Conservation (phyloP, 2,329 filamentous ascomycete species). For the Aspergillus sp. region DNA sequence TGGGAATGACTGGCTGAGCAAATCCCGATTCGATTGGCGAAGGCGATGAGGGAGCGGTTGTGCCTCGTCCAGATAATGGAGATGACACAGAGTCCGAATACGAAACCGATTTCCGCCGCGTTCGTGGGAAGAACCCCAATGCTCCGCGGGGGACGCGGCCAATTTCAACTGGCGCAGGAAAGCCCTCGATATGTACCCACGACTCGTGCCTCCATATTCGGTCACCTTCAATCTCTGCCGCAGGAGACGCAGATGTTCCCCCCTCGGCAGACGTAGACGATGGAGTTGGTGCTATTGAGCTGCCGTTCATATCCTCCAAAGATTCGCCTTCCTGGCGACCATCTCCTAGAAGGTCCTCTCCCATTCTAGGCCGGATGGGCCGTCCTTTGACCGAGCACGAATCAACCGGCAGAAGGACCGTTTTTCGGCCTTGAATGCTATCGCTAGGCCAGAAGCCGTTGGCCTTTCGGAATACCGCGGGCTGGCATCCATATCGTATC, state of each 20-base stretch:
- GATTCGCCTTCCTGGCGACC: conserved; percentile 22
- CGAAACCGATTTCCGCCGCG: conserved; percentile 76
- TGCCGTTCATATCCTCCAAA: conserved; percentile 37
- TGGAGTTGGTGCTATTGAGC: conserved; percentile 34
- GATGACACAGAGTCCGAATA: conserved; percentile 61
- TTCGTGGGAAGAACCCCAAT: conserved; percentile 88
- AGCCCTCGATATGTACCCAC: conserved; percentile 80
- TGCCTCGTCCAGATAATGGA: conserved; percentile 33
- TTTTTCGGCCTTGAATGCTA: conserved; percentile 79
- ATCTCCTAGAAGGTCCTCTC: conserved; percentile 30
- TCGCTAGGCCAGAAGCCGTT: conserved; percentile 96
- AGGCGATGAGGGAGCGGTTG: conserved; percentile 32
- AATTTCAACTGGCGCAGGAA: conserved; percentile 75
- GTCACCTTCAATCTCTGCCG: conserved; percentile 57
- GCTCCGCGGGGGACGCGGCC: conserved; percentile 77
- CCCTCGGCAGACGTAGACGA: conserved; percentile 12
- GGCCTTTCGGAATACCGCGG: conserved; percentile 78
- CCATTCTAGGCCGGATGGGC: conserved; percentile 44
- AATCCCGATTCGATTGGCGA: conserved; percentile 31
- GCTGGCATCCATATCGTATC: conserved; percentile 83
- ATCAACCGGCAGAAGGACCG: conserved; percentile 82
- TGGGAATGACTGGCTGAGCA: conserved; percentile 27
- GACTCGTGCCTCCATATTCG: conserved; percentile 81
- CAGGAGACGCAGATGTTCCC: conserved; percentile 14
- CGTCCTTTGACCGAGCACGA: conserved; percentile 82